A percentile compares a stretch with the other conserved stretches of the same genome.
phyloP scores from a whole-genome alignment of 2,329 filamentous ascomycete species.

The Colletotrichum lupini region DNA sequence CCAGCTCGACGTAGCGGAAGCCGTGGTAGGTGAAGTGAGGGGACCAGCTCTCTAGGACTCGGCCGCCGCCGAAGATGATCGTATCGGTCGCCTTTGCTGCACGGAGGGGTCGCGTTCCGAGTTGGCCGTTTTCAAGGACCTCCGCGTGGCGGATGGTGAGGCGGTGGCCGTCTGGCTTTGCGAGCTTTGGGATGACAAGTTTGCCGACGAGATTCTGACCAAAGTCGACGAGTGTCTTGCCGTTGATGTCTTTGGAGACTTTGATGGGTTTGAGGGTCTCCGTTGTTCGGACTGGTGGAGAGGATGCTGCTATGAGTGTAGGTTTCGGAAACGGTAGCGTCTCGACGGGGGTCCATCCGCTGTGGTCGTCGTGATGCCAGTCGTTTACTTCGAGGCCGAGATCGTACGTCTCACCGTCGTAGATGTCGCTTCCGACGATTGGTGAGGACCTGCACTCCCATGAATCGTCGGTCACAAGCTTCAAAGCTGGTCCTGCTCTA shows the following conservation, averaged over 20 bases:
- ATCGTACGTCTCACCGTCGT: slow-evolving; percentile 65
- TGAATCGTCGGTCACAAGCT: slow-evolving; percentile 48
- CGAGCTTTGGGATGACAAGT: slow-evolving; percentile 50
- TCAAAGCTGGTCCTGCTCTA: slow-evolving; percentile 30
- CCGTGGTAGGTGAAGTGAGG: slow-evolving; percentile 64
- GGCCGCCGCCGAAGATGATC: slow-evolving; percentile 43
- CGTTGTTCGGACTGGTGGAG: slow-evolving; percentile 54
- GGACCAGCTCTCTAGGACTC: slow-evolving; percentile 45
- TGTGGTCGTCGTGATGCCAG: slow-evolving; percentile 40
- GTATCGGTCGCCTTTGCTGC: slow-evolving; percentile 54
- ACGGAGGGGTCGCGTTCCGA: slow-evolving; percentile 54
- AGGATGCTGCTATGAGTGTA: slow-evolving; percentile 52
- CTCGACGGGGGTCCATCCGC: slow-evolving; percentile 43
- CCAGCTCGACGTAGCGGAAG: slow-evolving; percentile 63
- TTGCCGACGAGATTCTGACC: slow-evolving; percentile 69
- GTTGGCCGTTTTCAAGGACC: slow-evolving; percentile 62
- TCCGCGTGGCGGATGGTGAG: slow-evolving; percentile 65
- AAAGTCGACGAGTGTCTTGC: slow-evolving; percentile 64
- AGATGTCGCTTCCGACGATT: slow-evolving; percentile 55
- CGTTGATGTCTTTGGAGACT: slow-evolving; percentile 48
- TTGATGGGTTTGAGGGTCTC: slow-evolving; percentile 42
- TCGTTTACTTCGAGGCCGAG: slow-evolving; percentile 40
- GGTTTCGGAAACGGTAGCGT: slow-evolving; percentile 43
- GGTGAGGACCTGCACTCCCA: slow-evolving; percentile 50
- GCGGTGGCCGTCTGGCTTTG: slow-evolving; percentile 45